Evolutionary conservation across 371 early-diverging fungal genomes (phyloP).

Genomic region (Gilbertella persicaria): DNA sequence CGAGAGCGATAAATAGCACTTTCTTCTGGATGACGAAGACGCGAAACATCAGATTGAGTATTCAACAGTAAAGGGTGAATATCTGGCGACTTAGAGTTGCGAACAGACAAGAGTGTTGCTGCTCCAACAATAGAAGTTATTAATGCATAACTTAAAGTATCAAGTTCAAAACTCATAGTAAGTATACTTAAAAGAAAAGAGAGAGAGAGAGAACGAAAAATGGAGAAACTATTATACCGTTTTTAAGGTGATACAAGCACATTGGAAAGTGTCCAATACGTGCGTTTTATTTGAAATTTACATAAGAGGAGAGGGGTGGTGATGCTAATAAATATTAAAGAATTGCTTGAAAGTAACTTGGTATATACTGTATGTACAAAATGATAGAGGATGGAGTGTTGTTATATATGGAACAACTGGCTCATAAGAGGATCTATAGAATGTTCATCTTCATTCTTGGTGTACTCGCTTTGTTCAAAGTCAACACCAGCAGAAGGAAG

Average conservation of each 20-base stretch:
- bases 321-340: not conserved
- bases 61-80: conserved; percentile 77
- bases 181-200: not conserved
- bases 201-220: not conserved
- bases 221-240: not conserved
- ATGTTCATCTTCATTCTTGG: conserved; percentile 25
- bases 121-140: conserved; percentile 47
- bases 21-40: conserved; percentile 67
- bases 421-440: conserved; percentile 20
- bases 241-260: not conserved
- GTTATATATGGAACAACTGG: conserved; percentile 24
- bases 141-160: conserved; percentile 45
- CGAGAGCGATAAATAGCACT: conserved; percentile 74
- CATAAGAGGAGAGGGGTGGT: not conserved
- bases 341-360: too few relatives aligned
- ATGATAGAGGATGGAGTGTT: too few relatives aligned
- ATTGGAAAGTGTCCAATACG: not conserved
- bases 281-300: not conserved
- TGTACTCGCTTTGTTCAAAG: conserved; percentile 24
- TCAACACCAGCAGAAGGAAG: conserved; percentile 19
- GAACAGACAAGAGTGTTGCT: conserved; percentile 44
- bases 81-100: conserved; percentile 69
- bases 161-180: conserved; percentile 44
- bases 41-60: conserved; percentile 68
- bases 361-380: too few relatives aligned